phyloP scores from a whole-genome alignment of 768 basidiomycete species.

The Pisolithus tinctorius region DNA sequence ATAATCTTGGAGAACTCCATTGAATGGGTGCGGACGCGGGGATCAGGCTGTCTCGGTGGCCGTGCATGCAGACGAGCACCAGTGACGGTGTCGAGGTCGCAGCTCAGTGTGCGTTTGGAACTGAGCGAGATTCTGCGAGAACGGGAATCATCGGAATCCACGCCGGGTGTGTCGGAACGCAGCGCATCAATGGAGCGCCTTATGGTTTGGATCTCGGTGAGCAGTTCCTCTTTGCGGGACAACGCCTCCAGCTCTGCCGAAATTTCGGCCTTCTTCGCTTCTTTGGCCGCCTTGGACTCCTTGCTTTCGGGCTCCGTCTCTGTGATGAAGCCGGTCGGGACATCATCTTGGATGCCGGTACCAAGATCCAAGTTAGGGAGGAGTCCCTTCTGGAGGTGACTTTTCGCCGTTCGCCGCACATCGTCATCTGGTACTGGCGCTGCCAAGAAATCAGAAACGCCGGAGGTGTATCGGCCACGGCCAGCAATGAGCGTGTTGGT shows the following conservation, averaged over 20 bases:
- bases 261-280: constrained; percentile 29
- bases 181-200: constrained; percentile 72
- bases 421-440: constrained; percentile 60
- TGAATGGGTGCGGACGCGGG: constrained; percentile 63
- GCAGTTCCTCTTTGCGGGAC: constrained; percentile 62
- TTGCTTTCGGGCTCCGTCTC: constrained; percentile 29
- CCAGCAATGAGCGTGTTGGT: constrained; percentile 45
- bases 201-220: constrained; percentile 74
- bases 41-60: constrained; percentile 62
- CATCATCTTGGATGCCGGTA: constrained; percentile 63
- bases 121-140: constrained; percentile 60
- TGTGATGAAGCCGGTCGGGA: constrained; percentile 64
- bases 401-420: constrained; percentile 41
- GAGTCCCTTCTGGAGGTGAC: constrained; percentile 45
- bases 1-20: constrained; percentile 57
- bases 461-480: constrained; percentile 57
- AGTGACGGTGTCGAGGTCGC: constrained; percentile 53
- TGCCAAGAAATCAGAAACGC: constrained; percentile 67
- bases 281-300: constrained; percentile 21
- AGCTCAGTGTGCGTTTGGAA: constrained; percentile 63
- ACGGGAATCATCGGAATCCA: constrained; percentile 43
- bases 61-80: constrained; percentile 53
- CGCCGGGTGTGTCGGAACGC: constrained; percentile 58
- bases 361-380: constrained; percentile 75
- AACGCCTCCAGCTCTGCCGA: constrained; percentile 44